phyloP scores from a whole-genome alignment of 148 eudicot genomes.

The Polygonum maritimum region DNA sequence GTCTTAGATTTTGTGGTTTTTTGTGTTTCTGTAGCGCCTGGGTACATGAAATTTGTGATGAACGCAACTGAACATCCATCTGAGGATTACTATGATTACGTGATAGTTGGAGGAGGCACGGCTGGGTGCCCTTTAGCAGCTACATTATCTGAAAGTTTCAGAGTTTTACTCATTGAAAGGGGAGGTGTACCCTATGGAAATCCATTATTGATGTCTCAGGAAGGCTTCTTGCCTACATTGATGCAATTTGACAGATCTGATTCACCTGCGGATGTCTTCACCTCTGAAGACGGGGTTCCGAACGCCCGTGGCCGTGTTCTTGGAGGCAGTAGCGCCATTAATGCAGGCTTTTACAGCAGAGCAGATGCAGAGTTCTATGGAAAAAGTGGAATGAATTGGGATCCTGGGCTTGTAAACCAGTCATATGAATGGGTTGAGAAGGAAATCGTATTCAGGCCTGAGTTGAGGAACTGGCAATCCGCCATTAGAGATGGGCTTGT shows the following conservation, averaged over 20 bases:
- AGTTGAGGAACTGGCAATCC: conserved; percentile 66
- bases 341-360: conserved; percentile 84
- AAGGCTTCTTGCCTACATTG: conserved; percentile 59
- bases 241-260: conserved; percentile 34
- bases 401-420: conserved; percentile 43
- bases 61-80: conserved; percentile 69
- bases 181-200: conserved; percentile 70
- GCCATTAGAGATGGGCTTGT: conserved; percentile 61
- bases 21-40: conserved; percentile 46
- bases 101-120: conserved; percentile 85
- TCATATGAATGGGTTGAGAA: conserved; percentile 85
- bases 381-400: conserved; percentile 51
- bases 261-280: conserved; percentile 79
- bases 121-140: conserved; percentile 89
- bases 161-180: conserved; percentile 66
- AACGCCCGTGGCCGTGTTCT: conserved; percentile 92
- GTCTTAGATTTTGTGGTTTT: not conserved
- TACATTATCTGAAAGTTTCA: conserved; percentile 47
- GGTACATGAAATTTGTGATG: conserved; percentile 41
- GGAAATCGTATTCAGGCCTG: conserved; percentile 71
- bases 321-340: conserved; percentile 90
- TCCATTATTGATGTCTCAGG: conserved; percentile 60
- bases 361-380: conserved; percentile 59
- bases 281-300: conserved; percentile 89
- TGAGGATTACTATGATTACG: conserved; percentile 67